Percentiles rank a stretch among this genome's conserved stretches.
These are phyloP conservation scores for Aspergillus latus DNA, from an alignment of 2,329 filamentous ascomycete species.

Conservation along the genomic window DNA sequence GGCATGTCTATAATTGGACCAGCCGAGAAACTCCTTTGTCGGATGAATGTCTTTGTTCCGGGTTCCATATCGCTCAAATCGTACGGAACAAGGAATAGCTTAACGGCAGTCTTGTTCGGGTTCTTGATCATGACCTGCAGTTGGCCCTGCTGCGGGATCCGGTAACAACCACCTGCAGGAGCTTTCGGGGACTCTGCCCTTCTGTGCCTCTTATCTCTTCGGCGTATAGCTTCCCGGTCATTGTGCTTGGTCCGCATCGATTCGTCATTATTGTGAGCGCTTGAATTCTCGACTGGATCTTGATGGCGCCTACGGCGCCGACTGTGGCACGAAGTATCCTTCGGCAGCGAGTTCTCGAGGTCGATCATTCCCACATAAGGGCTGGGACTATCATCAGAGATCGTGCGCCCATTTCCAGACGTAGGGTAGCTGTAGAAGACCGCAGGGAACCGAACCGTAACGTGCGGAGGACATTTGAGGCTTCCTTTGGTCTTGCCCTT, in stretches of 20 bases:
- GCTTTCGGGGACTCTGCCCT: conserved; percentile 62
- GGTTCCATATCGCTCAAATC: conserved; percentile 89
- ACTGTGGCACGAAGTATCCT: conserved; percentile 42
- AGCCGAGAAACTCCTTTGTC: conserved; percentile 88
- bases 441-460: conserved; percentile 85
- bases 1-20: conserved; percentile 78
- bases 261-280: conserved; percentile 17
- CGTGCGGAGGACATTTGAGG: conserved; percentile 82
- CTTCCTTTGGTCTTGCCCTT: conserved; percentile 84
- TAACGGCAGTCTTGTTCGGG: conserved; percentile 96
- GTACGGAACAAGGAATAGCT: conserved; percentile 91
- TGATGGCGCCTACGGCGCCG: conserved; percentile 42
- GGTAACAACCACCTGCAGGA: conserved; percentile 84
- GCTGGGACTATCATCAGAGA: conserved; percentile 80
- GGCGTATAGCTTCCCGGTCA: conserved; percentile 42
- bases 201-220: conserved; percentile 59
- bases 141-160: conserved; percentile 90
- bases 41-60: conserved; percentile 92
- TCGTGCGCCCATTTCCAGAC: conserved; percentile 62
- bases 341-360: conserved; percentile 73
- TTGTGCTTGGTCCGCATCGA: conserved; percentile 12
- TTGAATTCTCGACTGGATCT: conserved; percentile 23
- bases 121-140: conserved; percentile 98
- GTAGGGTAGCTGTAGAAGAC: conserved; percentile 92
- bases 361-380: conserved; percentile 95